Conservation (phyloP, 768 basidiomycete species). For the Mycena filopes region DNA sequence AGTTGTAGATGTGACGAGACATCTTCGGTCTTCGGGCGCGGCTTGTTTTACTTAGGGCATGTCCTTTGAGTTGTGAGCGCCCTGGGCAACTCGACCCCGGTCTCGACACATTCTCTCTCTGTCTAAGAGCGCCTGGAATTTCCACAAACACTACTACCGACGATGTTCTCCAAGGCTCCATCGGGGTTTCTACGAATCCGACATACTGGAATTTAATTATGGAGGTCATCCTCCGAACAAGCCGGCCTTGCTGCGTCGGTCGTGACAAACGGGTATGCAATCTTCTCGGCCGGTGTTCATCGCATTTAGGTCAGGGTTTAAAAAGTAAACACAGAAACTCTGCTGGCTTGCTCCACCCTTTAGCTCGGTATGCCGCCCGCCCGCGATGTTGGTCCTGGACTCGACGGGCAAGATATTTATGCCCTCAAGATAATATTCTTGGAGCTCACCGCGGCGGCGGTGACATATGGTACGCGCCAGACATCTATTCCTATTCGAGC, state of each 20-base stretch:
- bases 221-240: slow-evolving; percentile 5
- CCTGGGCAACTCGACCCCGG: too few relatives aligned
- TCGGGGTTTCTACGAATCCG: not conserved
- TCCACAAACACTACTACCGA: too few relatives aligned
- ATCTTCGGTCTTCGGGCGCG: not conserved
- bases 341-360: not conserved
- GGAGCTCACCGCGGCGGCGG: slow-evolving; percentile 11
- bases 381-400: slow-evolving; percentile 32
- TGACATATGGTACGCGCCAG: slow-evolving; percentile 25
- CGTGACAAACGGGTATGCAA: slow-evolving; percentile 9
- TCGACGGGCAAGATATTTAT: slow-evolving; percentile 31
- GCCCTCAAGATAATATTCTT: slow-evolving; percentile 24
- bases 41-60: not conserved
- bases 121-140: too few relatives aligned
- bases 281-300: not conserved
- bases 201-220: not conserved
- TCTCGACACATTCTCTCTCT: too few relatives aligned
- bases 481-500: not conserved
- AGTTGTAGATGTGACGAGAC: not conserved
- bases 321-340: not conserved
- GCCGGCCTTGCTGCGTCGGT: not conserved
- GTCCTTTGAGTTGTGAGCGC: too few relatives aligned
- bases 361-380: slow-evolving; percentile 2
- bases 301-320: not conserved
- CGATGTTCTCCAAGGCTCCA: too few relatives aligned